Percentiles rank a stretch among this genome's conserved stretches.
Evolutionary conservation across 176 grass and related monocot genomes (phyloP).

Genomic region (Triticum timopheevii): DNA sequence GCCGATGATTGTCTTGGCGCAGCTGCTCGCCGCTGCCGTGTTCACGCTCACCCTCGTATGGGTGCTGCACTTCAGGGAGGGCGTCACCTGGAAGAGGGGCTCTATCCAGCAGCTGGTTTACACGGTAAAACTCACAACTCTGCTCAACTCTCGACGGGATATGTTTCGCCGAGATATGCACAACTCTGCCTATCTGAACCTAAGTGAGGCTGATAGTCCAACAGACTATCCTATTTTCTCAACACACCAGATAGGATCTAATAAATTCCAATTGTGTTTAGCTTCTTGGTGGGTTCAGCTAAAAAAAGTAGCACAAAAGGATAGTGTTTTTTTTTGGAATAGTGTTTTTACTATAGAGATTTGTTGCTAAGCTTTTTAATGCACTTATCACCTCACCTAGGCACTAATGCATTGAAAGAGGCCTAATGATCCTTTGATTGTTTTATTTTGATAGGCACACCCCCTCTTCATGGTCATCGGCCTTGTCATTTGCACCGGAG

Average conservation of each 20-base stretch:
- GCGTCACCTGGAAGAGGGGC: constrained; percentile 15
- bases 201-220: too few species aligned
- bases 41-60: constrained; percentile 47
- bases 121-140: constrained; percentile 9
- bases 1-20: constrained; percentile 31
- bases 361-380: too few species aligned
- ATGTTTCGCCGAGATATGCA: too few species aligned
- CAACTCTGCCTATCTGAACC: too few species aligned
- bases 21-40: constrained; percentile 43
- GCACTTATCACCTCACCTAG: too few species aligned
- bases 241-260: background rate
- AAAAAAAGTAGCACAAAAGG: background rate
- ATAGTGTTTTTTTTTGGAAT: too few species aligned
- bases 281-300: background rate
- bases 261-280: too few species aligned
- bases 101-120: background rate
- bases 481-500: constrained; percentile 48
- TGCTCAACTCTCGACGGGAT: background rate
- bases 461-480: constrained; percentile 60
- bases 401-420: too few species aligned
- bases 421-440: too few species aligned
- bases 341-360: too few species aligned
- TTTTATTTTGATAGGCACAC: constrained; percentile 24
- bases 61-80: constrained; percentile 37
- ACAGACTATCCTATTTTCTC: too few species aligned